A percentile compares a stretch with the other conserved stretches of the same genome.
Conservation (phyloP, 192 early-diverging fungal species). For the Backusella westeae region DNA sequence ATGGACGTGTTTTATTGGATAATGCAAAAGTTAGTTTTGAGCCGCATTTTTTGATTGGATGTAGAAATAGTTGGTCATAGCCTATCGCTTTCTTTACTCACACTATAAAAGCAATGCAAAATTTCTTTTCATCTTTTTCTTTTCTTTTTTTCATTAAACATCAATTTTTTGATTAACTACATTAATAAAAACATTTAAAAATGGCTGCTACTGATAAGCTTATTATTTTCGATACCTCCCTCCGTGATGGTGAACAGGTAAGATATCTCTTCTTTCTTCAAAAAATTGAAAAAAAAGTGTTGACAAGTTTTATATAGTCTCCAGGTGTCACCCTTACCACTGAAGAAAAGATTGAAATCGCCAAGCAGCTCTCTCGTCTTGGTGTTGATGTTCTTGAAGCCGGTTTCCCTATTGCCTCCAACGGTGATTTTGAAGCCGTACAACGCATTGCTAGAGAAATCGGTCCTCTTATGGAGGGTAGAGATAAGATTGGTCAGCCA, state of each 20-base stretch:
- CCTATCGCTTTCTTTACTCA: background rate
- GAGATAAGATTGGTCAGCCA: slow-evolving; percentile 74
- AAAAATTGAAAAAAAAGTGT: background rate
- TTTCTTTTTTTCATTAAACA: background rate
- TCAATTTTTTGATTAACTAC: background rate
- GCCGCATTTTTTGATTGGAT: background rate
- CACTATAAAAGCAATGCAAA: background rate
- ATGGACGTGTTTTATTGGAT: background rate
- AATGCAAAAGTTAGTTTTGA: background rate
- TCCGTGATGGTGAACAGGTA: slow-evolving; percentile 96
- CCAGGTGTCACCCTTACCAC: slow-evolving; percentile 93
- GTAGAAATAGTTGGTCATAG: slow-evolving; percentile 7
- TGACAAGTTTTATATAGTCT: slow-evolving; percentile 55
- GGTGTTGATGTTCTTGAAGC: slow-evolving; percentile 97
- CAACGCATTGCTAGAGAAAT: slow-evolving; percentile 91
- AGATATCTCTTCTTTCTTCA: background rate
- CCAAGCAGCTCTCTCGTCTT: slow-evolving; percentile 86
- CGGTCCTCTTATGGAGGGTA: slow-evolving; percentile 78
- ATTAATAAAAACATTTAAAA: slow-evolving; percentile 1
- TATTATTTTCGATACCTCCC: slow-evolving; percentile 94
- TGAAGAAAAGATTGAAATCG: slow-evolving; percentile 94
- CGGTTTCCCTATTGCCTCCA: slow-evolving; percentile 92
- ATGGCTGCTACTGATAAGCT: slow-evolving; percentile 55
- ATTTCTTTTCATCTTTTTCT: background rate
- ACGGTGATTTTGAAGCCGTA: slow-evolving; percentile 95